A percentile compares a stretch with the other conserved stretches of the same genome.
Evolutionary conservation across 257 asterid genomes (phyloP).

Genomic region (Penstemon davidsonii): DNA sequence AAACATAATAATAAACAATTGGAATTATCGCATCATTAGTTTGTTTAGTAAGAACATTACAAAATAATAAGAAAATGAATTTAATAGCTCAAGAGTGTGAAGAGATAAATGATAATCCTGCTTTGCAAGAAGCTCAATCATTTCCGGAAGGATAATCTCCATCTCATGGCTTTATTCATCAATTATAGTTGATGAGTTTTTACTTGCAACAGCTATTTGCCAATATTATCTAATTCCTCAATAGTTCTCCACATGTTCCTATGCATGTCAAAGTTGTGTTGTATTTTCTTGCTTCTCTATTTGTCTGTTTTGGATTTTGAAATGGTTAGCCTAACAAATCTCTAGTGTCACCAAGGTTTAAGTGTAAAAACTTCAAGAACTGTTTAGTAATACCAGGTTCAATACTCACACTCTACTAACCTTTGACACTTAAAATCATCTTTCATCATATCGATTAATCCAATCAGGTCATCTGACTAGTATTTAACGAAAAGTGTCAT

Average conservation of each 20-base stretch:
- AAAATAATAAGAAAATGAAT: background rate
- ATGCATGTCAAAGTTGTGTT: no score
- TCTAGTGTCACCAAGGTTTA: background rate
- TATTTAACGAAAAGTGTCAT: background rate
- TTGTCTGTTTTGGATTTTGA: no score
- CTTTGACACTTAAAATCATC: background rate
- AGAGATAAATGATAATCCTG: background rate
- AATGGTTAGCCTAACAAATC: background rate
- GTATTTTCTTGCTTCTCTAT: background rate
- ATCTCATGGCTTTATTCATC: background rate
- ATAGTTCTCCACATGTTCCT: background rate
- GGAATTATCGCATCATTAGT: background rate
- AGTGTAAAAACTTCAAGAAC: no score
- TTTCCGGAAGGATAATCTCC: background rate
- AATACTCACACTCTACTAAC: background rate
- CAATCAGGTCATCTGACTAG: background rate
- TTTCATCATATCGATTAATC: background rate
- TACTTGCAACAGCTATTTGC: background rate
- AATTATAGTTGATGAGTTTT: background rate
- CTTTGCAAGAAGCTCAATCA: background rate
- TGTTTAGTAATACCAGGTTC: background rate
- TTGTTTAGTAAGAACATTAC: background rate
- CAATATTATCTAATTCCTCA: background rate
- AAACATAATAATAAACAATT: slow-evolving; percentile 11
- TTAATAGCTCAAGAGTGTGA: background rate